A percentile compares a stretch with the other conserved stretches of the same genome.
Conservation (phyloP, 768 basidiomycete genomes). For the Terana coerulea region DNA sequence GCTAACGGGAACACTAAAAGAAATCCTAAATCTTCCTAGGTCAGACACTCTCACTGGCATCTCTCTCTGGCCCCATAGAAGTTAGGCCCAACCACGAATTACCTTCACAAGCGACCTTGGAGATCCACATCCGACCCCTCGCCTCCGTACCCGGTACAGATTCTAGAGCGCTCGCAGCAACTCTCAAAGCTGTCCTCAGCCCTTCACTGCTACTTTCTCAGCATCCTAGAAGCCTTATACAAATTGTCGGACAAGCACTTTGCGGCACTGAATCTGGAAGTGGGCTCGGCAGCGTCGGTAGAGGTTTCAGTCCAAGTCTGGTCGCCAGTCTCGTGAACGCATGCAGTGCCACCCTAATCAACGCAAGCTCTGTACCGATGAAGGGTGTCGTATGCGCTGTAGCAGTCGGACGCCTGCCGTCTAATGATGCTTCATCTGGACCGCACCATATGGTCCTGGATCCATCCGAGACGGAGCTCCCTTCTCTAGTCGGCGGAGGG, state of each 20-base stretch:
- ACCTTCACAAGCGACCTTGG: constrained; percentile 70
- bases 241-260: constrained; percentile 72
- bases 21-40: constrained; percentile 37
- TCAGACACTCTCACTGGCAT: constrained; percentile 49
- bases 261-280: constrained; percentile 24
- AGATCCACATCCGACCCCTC: constrained; percentile 69
- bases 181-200: constrained; percentile 52
- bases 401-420: constrained; percentile 40
- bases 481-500: constrained; percentile 40
- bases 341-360: constrained; percentile 61
- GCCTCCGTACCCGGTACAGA: constrained; percentile 66
- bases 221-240: constrained; percentile 69
- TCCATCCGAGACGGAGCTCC: constrained; percentile 43
- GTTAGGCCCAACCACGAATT: constrained; percentile 66
- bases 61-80: constrained; percentile 79
- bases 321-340: constrained; percentile 71
- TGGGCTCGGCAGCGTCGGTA: constrained; percentile 20
- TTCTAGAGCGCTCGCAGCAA: constrained; percentile 53
- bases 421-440: constrained; percentile 7
- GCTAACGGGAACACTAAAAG: constrained; percentile 9
- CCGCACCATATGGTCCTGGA: constrained; percentile 42
- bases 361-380: constrained; percentile 70
- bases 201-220: constrained; percentile 63
- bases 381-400: constrained; percentile 71
- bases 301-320: constrained; percentile 37